A percentile compares a stretch with the other conserved stretches of the same genome.
Evolutionary conservation across 306 rosid species (phyloP).

Genomic region (Lagenaria siceraria): DNA sequence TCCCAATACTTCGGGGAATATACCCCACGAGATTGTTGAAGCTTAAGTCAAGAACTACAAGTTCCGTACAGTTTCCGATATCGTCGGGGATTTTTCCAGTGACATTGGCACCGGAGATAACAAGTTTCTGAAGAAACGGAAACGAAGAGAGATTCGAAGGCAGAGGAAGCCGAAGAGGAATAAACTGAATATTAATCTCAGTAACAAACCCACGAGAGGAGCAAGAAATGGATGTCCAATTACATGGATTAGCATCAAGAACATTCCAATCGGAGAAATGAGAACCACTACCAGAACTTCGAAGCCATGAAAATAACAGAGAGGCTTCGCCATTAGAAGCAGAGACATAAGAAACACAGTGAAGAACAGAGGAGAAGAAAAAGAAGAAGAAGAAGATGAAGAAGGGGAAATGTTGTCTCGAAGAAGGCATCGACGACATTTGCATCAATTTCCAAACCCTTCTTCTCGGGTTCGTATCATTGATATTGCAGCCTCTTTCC

Average conservation of each 20-base stretch:
- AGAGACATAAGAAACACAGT: conserved; percentile 7
- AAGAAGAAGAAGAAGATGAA: conserved; percentile 6
- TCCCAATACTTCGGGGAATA: conserved; percentile 54
- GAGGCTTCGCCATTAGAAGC: conserved; percentile 37
- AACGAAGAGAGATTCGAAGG: conserved; percentile 51
- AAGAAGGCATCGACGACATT: conserved; percentile 18
- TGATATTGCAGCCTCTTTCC: conserved; percentile 10
- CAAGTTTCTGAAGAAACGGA: conserved; percentile 43
- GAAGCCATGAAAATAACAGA: conserved; percentile 54
- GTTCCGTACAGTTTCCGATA: conserved; percentile 38
- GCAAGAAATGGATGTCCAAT: conserved; percentile 58
- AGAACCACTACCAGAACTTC: conserved; percentile 19
- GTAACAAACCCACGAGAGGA: conserved; percentile 43
- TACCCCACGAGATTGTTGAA: conserved; percentile 51
- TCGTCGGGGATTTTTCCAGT: conserved; percentile 46
- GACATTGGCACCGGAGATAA: conserved; percentile 52
- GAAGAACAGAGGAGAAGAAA: neutral
- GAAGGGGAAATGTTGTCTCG: conserved; percentile 17
- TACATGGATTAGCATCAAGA: conserved; percentile 50
- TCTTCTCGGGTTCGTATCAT: conserved; percentile 17
- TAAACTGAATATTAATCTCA: conserved; percentile 39
- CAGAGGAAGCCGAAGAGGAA: conserved; percentile 49
- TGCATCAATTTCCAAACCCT: conserved; percentile 25
- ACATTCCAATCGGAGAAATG: conserved; percentile 43
- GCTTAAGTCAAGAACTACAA: conserved; percentile 44